Conservation (phyloP, 305 asterid genomes). For the Fraxinus latifolia region DNA sequence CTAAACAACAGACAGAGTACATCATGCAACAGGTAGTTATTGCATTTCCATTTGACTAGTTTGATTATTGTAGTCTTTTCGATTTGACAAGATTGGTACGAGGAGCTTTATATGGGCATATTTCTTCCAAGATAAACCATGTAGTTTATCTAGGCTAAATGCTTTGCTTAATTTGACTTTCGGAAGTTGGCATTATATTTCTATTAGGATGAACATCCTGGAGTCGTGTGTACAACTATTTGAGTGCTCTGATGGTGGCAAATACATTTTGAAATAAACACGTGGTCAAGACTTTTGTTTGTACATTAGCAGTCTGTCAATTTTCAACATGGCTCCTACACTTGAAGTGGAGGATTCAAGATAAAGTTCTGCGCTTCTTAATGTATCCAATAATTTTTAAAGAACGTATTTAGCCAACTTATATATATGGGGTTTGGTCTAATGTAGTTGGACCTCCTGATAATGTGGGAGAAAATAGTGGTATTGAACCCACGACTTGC, state of each 20-base stretch:
- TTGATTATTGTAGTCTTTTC: background rate
- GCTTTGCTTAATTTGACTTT: constrained; percentile 15
- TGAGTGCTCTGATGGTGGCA: background rate
- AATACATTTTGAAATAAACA: background rate
- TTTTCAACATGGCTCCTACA: background rate
- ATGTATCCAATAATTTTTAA: background rate
- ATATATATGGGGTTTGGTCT: background rate
- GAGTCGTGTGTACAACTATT: background rate
- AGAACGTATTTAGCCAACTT: background rate
- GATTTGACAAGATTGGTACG: background rate
- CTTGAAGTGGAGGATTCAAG: background rate
- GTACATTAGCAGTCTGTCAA: background rate
- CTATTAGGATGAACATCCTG: background rate
- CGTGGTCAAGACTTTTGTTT: background rate
- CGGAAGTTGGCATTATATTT: background rate
- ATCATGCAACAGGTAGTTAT: constrained; percentile 81
- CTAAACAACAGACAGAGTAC: constrained; percentile 89
- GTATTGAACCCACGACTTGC: background rate
- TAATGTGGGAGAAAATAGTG: constrained; percentile 12
- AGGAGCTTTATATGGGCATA: background rate
- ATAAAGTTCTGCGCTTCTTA: background rate
- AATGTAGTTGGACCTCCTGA: constrained; percentile 9
- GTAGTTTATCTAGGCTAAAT: background rate
- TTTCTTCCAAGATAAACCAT: background rate
- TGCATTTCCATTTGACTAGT: background rate